Percentiles rank a stretch among this genome's conserved stretches.
Evolutionary conservation across 352 stramenopile species (phyloP).

Genomic region (Globisporangium rhizosaccharum): DNA sequence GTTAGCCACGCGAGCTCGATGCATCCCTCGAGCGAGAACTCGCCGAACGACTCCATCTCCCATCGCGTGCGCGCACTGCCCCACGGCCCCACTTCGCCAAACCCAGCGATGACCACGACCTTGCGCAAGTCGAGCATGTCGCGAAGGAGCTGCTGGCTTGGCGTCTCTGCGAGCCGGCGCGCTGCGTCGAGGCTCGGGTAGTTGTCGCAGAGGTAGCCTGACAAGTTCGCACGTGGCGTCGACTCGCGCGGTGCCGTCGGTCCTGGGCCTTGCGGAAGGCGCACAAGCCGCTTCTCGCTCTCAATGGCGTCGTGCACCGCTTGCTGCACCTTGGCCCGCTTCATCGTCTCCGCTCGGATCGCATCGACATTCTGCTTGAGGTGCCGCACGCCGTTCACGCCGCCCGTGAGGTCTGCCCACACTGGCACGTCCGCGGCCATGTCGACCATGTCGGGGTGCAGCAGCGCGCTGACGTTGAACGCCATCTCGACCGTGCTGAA

Average conservation of each 20-base stretch:
- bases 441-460: slow-evolving; percentile 78
- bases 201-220: slow-evolving; percentile 61
- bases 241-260: slow-evolving; percentile 20
- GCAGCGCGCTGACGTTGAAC: slow-evolving; percentile 82
- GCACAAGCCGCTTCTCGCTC: slow-evolving; percentile 32
- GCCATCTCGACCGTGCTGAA: slow-evolving; percentile 87
- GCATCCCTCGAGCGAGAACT: slow-evolving; percentile 87
- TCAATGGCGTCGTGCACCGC: slow-evolving; percentile 31
- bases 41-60: slow-evolving; percentile 88
- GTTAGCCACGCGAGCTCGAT: slow-evolving; percentile 87
- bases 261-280: slow-evolving; percentile 13
- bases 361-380: slow-evolving; percentile 60
- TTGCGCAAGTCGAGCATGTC: slow-evolving; percentile 82
- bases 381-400: slow-evolving; percentile 70
- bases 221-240: slow-evolving; percentile 58
- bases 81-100: slow-evolving; percentile 84
- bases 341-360: slow-evolving; percentile 50
- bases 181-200: slow-evolving; percentile 57
- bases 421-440: slow-evolving; percentile 64
- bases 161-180: slow-evolving; percentile 23
- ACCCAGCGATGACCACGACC: slow-evolving; percentile 81
- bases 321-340: slow-evolving; percentile 51
- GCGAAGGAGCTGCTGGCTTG: slow-evolving; percentile 39
- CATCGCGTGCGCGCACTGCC: slow-evolving; percentile 82
- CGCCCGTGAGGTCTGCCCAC: slow-evolving; percentile 76